These are phyloP conservation scores for Erucastrum elatum DNA, from an alignment of 345 rosid genomes.

Conservation along the genomic window DNA sequence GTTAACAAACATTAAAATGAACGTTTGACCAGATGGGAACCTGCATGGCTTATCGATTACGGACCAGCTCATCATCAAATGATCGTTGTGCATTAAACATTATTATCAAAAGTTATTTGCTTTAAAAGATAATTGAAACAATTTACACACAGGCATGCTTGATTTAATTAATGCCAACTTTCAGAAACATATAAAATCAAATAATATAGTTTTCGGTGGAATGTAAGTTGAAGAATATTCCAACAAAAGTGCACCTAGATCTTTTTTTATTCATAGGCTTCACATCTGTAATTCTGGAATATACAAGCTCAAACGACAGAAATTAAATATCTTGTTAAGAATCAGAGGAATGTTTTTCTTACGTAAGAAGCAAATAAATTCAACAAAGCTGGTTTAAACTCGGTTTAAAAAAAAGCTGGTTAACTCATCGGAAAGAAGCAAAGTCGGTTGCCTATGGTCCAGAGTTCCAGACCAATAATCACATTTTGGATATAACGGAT, in stretches of 20 bases:
- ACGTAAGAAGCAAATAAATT: too few species aligned
- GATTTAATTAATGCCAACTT: slow-evolving; percentile 37
- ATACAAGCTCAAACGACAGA: neutral
- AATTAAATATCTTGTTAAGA: neutral
- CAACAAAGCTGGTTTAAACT: too few species aligned
- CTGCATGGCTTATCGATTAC: slow-evolving; percentile 38
- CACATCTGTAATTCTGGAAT: neutral
- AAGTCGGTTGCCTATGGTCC: too few species aligned
- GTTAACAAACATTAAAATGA: neutral
- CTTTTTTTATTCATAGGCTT: neutral
- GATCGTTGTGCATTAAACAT: slow-evolving; percentile 17
- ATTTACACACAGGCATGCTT: slow-evolving; percentile 33
- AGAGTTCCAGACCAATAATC: neutral
- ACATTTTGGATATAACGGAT: neutral
- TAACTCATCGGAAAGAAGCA: too few species aligned
- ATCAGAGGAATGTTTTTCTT: neutral
- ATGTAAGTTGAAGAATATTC: neutral
- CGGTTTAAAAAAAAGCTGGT: too few species aligned
- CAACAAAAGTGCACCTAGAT: neutral
- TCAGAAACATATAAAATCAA: slow-evolving; percentile 10
- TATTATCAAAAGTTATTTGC: slow-evolving; percentile 26
- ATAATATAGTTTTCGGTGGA: slow-evolving; percentile 16
- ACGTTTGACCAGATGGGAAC: neutral
- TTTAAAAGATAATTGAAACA: slow-evolving; percentile 20
- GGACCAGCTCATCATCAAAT: slow-evolving; percentile 30